These are phyloP conservation scores for Raffaelea arxii DNA, from an alignment of 2,329 filamentous ascomycete species.

Conservation along the genomic window DNA sequence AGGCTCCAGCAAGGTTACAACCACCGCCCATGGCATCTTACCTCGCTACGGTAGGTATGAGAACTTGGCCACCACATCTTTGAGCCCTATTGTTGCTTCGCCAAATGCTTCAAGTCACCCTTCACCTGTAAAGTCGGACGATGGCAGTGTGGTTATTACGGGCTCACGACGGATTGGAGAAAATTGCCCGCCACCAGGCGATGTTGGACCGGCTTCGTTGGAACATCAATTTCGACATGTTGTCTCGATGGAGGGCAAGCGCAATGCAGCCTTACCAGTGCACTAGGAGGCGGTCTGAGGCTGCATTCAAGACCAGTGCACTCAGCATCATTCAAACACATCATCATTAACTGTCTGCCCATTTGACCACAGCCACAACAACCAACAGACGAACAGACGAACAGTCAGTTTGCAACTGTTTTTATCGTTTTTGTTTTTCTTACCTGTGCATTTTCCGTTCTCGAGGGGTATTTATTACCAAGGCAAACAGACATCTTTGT, in stretches of 20 bases:
- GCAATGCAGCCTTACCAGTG: constrained; percentile 7
- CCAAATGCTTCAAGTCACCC: constrained; percentile 10
- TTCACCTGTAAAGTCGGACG: constrained; percentile 11
- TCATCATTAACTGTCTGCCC: too few relatives aligned
- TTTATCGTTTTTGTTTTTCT: too few relatives aligned
- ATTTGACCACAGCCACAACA: too few relatives aligned
- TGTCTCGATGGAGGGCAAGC: constrained; percentile 8
- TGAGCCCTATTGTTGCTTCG: constrained; percentile 6
- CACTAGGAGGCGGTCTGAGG: constrained; percentile 7
- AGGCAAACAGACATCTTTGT: too few relatives aligned
- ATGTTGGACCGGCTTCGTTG: constrained; percentile 16
- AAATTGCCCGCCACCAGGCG: constrained; percentile 29
- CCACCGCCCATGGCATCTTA: constrained; percentile 42
- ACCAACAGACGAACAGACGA: too few relatives aligned
- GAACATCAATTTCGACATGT: constrained; percentile 19
- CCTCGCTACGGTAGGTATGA: constrained; percentile 13
- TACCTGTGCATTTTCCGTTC: too few relatives aligned
- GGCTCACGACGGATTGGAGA: constrained; percentile 26
- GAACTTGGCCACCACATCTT: constrained; percentile 9
- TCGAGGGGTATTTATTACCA: too few relatives aligned
- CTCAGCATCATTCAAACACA: too few relatives aligned
- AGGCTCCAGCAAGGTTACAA: too few relatives aligned
- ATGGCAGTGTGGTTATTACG: constrained; percentile 9
- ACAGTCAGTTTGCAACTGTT: too few relatives aligned
- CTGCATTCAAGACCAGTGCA: too few relatives aligned